Base-by-base conservation (phyloP, 2,329 filamentous ascomycete species). In the Colletotrichum melonis region DNA sequence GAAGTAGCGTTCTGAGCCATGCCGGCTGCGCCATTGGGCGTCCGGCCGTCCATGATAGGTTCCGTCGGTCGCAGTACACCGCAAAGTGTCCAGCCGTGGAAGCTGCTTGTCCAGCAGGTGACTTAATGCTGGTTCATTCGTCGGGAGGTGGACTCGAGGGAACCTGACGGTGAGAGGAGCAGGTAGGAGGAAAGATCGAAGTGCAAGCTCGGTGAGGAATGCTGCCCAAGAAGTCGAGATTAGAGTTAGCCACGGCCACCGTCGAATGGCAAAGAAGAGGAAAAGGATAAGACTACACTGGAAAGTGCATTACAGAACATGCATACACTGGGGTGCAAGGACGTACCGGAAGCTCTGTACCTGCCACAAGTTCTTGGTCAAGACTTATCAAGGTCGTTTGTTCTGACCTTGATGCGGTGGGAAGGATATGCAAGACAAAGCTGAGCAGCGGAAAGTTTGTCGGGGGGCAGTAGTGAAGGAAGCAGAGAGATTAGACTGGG, bases 11-110 rank as follows among this genome's bases (percentile, higher is more conserved):
- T 64, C 58, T 72, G 69, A 28, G 38, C 65, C 66, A 63, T 46
- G 26, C 16, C 58, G 60, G 75, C 75, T 72, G 77, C 76, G 75
- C 83, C 84, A 80, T 84, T 85, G 73, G 81, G 28, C 46, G 62
- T 54, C n/a, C 69, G 68, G 35, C 60, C 77, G 73, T 81, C 79
- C 83, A 85, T 83, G 77, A 65, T 75, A 59, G 49, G 64, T 38
- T 46, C 64, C 26, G 62, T 67, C 54, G 60, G 68, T 66, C 67
- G 72, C 63, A 66, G 67, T 66, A 70, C 63, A 63, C 16, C 57
- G 42, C 14, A 66, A 30, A 49, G 55, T 56, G 58, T 49, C n/a
- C 66, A 57, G 54, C 66, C 26, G 35, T 49, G 63, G 63, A 68
- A 74, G 54, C 69, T 72, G 63, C 58, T 63, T 58, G 19, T 66